Conservation (phyloP, 371 early-diverging fungal genomes). For the Apophysomyces elegans region DNA sequence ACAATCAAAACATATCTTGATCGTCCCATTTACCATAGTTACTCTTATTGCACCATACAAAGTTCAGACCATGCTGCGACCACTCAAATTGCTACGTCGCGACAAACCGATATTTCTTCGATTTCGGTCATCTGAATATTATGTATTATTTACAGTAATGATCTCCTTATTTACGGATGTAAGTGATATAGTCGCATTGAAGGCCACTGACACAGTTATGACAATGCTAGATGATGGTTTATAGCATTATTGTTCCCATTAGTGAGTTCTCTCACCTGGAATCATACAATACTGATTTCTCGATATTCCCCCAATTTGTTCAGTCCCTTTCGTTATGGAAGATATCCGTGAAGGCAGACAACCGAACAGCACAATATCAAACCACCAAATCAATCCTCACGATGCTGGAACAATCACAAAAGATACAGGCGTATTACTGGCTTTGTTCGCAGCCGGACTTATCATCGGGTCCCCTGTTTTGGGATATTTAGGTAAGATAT, state of each 20-base stretch:
- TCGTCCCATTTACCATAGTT: too few species aligned
- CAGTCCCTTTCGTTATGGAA: conserved; percentile 69
- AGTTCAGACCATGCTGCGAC: too few species aligned
- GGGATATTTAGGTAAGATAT: conserved; percentile 52
- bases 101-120: not conserved
- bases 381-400: not conserved
- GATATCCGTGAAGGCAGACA: conserved; percentile 35
- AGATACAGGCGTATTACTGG: conserved; percentile 73
- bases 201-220: not conserved
- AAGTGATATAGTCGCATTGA: not conserved
- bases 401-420: conserved; percentile 46
- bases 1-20: too few species aligned
- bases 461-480: conserved; percentile 70
- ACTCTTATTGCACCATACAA: too few species aligned
- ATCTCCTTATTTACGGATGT: conserved; percentile 6
- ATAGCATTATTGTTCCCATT: conserved; percentile 79
- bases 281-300: not conserved
- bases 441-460: conserved; percentile 63
- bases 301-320: not conserved
- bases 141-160: not conserved
- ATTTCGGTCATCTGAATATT: not conserved
- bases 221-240: conserved; percentile 58
- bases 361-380: conserved; percentile 3
- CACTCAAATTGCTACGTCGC: too few species aligned
- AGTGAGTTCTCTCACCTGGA: conserved; percentile 21